A percentile compares a stretch with the other conserved stretches of the same genome.
These are phyloP conservation scores for Fomitopsis betulina DNA, from an alignment of 1,284 basidiomycete species.

Conservation along the genomic window DNA sequence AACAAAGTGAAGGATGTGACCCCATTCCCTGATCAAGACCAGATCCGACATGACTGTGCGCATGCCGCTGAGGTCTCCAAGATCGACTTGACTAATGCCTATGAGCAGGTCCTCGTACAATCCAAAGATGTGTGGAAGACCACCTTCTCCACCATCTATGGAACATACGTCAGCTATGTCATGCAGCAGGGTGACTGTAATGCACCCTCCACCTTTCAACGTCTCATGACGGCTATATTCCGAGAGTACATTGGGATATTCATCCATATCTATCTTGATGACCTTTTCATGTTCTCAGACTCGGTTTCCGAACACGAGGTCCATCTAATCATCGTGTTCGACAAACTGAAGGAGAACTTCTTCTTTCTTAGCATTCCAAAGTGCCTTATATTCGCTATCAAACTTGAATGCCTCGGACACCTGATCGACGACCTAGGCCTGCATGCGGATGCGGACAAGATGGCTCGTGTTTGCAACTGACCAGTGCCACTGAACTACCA, in stretches of 20 bases:
- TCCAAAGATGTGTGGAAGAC: constrained; percentile 5
- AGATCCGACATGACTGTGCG: constrained; percentile 24
- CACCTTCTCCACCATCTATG: constrained; percentile 18
- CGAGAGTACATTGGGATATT: constrained; percentile 23
- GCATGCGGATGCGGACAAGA: constrained; percentile 24
- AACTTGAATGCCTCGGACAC: constrained; percentile 26
- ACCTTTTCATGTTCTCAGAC: constrained; percentile 30
- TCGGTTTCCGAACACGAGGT: constrained; percentile 23
- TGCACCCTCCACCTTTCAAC: constrained; percentile 28
- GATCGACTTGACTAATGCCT: constrained; percentile 25
- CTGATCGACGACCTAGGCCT: constrained; percentile 25
- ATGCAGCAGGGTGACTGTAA: constrained; percentile 34
- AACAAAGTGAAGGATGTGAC: constrained; percentile 28
- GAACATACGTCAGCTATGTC: constrained; percentile 28
- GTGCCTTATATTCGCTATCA: constrained; percentile 15
- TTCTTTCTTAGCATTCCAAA: constrained; percentile 23
- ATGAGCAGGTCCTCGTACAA: constrained; percentile 15
- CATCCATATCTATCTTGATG: constrained; percentile 30
- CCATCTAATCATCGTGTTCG: constrained; percentile 14
- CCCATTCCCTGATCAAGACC: constrained; percentile 29
- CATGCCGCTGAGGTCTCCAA: constrained; percentile 19
- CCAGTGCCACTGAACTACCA: constrained; percentile 25
- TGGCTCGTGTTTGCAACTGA: constrained; percentile 19
- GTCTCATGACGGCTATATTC: constrained; percentile 30
- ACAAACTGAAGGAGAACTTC: constrained; percentile 10